phyloP scores from a whole-genome alignment of 805 yeast genomes.

The Candida qinlingensis region DNA sequence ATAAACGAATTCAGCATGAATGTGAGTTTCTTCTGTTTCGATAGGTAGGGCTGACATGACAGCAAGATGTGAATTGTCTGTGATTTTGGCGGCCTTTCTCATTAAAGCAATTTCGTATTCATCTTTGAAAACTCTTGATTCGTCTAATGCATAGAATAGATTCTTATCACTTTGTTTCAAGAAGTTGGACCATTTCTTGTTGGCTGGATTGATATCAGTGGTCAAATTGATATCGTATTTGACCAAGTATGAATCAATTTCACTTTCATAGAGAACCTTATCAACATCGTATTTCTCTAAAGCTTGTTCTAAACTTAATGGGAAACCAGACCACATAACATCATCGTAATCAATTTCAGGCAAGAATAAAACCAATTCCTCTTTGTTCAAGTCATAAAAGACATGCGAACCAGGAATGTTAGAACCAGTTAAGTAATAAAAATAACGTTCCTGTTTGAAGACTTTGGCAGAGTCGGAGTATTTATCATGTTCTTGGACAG shows the following conservation, averaged over 20 bases:
- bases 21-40: slow-evolving; percentile 81
- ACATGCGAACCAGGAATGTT: slow-evolving; percentile 74
- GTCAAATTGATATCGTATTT: slow-evolving; percentile 36
- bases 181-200: slow-evolving; percentile 27
- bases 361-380: slow-evolving; percentile 63
- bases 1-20: slow-evolving; percentile 92
- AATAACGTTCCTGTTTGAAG: slow-evolving; percentile 86
- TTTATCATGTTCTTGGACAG: slow-evolving; percentile 50
- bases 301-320: slow-evolving; percentile 65
- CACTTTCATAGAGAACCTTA: slow-evolving; percentile 60
- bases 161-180: slow-evolving; percentile 41
- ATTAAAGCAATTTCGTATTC: slow-evolving; percentile 70
- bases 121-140: slow-evolving; percentile 81
- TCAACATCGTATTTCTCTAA: slow-evolving; percentile 69
- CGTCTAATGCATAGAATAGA: slow-evolving; percentile 76
- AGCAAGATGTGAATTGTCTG: slow-evolving; percentile 84
- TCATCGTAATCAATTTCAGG: slow-evolving; percentile 86
- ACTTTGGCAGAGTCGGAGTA: slow-evolving; percentile 77
- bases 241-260: slow-evolving; percentile 33
- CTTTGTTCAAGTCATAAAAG: slow-evolving; percentile 47
- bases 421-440: slow-evolving; percentile 80
- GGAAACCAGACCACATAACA: slow-evolving; percentile 95
- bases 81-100: slow-evolving; percentile 76
- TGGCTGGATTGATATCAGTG: slow-evolving; percentile 48
- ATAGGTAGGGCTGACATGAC: slow-evolving; percentile 92